Evolutionary conservation across 2,329 filamentous ascomycete species (phyloP).

Genomic region (Arachnomyces sp.): DNA sequence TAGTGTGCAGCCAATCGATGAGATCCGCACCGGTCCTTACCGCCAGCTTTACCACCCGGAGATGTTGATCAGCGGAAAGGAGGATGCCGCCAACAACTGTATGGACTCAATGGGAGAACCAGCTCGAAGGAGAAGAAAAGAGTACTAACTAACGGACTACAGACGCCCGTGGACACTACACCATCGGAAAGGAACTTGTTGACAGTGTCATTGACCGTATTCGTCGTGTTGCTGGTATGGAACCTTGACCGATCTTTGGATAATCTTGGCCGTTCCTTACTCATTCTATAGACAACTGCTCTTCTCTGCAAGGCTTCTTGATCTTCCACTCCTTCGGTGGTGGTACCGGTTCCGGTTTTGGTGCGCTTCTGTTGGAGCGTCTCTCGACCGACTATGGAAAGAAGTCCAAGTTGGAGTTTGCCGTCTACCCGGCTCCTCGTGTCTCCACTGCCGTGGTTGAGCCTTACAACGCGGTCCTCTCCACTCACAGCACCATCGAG

Average conservation of each 20-base stretch:
- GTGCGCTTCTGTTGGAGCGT: slow-evolving; percentile 57
- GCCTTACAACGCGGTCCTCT: slow-evolving; percentile 56
- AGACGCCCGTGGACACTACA: slow-evolving; percentile 63
- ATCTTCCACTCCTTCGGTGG: slow-evolving; percentile 64
- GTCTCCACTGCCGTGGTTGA: slow-evolving; percentile 61
- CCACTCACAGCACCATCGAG: slow-evolving; percentile 56
- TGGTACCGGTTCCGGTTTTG: slow-evolving; percentile 61
- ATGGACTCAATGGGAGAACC: slow-evolving; percentile 18
- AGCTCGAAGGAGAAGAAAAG: not conserved
- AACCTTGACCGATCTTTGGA: not conserved
- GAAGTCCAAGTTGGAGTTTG: slow-evolving; percentile 62
- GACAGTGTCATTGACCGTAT: slow-evolving; percentile 58
- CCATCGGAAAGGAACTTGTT: slow-evolving; percentile 60
- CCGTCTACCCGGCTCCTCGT: slow-evolving; percentile 58
- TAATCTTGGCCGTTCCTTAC: slow-evolving; percentile 12
- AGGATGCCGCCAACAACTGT: slow-evolving; percentile 64
- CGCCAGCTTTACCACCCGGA: slow-evolving; percentile 60
- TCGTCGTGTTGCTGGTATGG: slow-evolving; percentile 54
- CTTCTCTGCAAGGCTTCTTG: slow-evolving; percentile 59
- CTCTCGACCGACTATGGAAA: slow-evolving; percentile 59
- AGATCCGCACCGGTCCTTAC: slow-evolving; percentile 58
- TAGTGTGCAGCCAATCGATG: slow-evolving; percentile 51
- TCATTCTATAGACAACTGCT: slow-evolving; percentile 51
- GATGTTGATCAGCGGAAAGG: slow-evolving; percentile 59
- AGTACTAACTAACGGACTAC: slow-evolving; percentile 1